Evolutionary conservation across 208 protist genomes (phyloP).

Genomic region (Trypanosoma avium): DNA sequence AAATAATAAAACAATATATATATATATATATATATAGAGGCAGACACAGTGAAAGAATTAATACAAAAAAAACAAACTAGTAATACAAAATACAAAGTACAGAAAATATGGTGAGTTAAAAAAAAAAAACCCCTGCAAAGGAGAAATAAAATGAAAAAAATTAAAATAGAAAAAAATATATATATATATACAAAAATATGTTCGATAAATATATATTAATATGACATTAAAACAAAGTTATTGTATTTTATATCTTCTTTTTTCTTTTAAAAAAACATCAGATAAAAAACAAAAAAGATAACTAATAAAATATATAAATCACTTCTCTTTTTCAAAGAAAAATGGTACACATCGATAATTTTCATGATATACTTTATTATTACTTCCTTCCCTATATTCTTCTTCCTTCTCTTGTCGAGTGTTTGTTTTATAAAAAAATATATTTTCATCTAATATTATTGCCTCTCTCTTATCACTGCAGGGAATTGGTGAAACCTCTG

Average conservation of each 20-base stretch:
- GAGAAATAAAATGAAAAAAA: not conserved
- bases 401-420: too few species aligned
- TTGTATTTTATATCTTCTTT: not conserved
- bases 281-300: not conserved
- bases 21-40: too few species aligned
- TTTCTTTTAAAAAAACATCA: not conserved
- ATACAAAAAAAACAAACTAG: too few species aligned
- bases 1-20: too few species aligned
- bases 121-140: not conserved
- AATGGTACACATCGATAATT: not conserved
- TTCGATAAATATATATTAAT: too few species aligned
- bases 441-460: slow-evolving; percentile 7
- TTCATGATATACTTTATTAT: not conserved
- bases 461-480: slow-evolving; percentile 3
- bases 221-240: too few species aligned
- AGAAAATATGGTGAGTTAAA: not conserved
- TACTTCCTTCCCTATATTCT: not conserved
- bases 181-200: too few species aligned
- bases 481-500: not conserved
- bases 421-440: not conserved
- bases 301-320: not conserved
- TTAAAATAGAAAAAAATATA: not conserved
- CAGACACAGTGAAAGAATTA: too few species aligned
- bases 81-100: not conserved
- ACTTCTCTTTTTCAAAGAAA: slow-evolving; percentile 11